phyloP scores from a whole-genome alignment of 202 grass and related monocot species.

The Carex sylvatica region DNA sequence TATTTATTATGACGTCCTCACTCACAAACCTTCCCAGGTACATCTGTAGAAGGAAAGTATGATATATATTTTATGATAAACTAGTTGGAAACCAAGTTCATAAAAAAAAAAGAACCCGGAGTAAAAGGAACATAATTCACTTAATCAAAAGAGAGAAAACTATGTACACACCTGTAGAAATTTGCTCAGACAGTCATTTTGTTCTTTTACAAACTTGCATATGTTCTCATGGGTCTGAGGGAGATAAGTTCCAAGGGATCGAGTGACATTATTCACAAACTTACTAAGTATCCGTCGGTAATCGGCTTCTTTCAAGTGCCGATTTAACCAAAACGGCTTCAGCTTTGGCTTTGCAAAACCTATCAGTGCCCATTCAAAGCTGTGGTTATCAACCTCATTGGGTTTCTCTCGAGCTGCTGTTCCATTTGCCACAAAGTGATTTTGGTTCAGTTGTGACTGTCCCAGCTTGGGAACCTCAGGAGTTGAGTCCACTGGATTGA shows the following conservation, averaged over 20 bases:
- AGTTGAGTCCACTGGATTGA: background rate
- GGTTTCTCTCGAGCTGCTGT: too few species aligned
- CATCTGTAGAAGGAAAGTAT: background rate
- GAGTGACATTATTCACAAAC: background rate
- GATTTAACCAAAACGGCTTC: background rate
- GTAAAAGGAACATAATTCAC: background rate
- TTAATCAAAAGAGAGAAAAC: background rate
- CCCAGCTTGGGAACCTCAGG: background rate
- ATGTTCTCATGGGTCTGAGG: background rate
- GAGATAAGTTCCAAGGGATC: background rate
- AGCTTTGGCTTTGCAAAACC: conserved; percentile 10
- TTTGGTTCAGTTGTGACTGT: background rate
- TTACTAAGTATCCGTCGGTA: background rate
- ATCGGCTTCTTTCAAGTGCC: background rate
- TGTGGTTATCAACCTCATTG: background rate
- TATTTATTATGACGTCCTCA: background rate
- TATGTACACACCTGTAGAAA: background rate
- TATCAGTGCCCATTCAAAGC: background rate
- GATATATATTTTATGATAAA: background rate
- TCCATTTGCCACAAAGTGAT: background rate
- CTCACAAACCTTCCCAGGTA: background rate
- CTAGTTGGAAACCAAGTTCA: background rate
- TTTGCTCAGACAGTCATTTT: conserved; percentile 1
- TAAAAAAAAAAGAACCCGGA: background rate
- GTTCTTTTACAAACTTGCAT: background rate